Percentiles rank a stretch among this genome's conserved stretches.
Conservation (phyloP, 2,329 filamentous ascomycete genomes). For the Sclerotiophoma versabilis region DNA sequence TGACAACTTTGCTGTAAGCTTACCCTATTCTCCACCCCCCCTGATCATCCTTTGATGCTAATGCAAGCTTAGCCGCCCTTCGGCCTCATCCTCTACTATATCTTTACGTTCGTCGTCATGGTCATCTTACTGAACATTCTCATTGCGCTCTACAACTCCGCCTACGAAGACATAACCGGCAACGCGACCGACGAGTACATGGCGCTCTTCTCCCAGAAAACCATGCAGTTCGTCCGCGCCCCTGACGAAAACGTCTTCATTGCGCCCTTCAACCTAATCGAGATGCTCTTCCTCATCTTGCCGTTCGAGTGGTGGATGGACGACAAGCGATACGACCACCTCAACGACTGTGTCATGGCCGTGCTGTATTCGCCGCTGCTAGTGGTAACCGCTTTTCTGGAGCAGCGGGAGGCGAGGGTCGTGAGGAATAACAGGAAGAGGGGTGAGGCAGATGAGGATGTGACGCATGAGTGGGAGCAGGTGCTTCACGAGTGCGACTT, state of each 20-base stretch:
- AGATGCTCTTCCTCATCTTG: conserved; percentile 78
- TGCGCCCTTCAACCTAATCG: conserved; percentile 91
- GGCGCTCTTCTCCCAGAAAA: conserved; percentile 90
- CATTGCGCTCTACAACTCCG: conserved; percentile 95
- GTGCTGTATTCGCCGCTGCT: conserved; percentile 85
- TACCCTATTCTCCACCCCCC: background rate
- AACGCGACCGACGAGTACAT: conserved; percentile 96
- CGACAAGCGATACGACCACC: conserved; percentile 72
- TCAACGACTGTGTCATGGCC: conserved; percentile 91
- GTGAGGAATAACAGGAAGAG: conserved; percentile 77
- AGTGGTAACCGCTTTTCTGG: conserved; percentile 73
- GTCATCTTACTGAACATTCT: conserved; percentile 93
- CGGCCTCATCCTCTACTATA: conserved; percentile 93
- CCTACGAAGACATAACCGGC: conserved; percentile 92
- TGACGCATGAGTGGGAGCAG: conserved; percentile 92
- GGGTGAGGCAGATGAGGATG: conserved; percentile 90
- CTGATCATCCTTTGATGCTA: conserved; percentile 2
- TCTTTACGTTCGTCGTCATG: conserved; percentile 98
- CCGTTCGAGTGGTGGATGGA: conserved; percentile 96
- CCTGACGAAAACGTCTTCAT: conserved; percentile 99
- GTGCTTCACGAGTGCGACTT: conserved; percentile 75
- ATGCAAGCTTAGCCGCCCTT: conserved; percentile 70
- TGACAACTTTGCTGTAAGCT: conserved; percentile 74
- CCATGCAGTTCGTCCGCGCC: conserved; percentile 94
- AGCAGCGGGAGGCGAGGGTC: conserved; percentile 55